phyloP scores from a whole-genome alignment of 2,329 filamentous ascomycete genomes.

The Fonsecaea multimorphosa region DNA sequence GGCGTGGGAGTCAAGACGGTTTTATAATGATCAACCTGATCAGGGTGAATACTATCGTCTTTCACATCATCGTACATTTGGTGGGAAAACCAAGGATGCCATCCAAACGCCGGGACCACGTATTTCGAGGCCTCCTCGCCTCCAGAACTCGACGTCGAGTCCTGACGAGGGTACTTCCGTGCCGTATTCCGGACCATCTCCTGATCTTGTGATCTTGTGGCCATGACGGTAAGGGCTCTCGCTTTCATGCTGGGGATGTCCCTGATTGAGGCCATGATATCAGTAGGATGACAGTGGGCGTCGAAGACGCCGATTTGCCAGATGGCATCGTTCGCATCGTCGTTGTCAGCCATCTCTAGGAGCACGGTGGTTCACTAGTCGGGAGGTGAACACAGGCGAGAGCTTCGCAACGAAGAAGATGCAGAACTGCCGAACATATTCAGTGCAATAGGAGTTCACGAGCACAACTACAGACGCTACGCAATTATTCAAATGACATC shows the following conservation, averaged over 20 bases:
- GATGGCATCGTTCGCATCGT: conserved; percentile 24
- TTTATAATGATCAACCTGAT: conserved; percentile 59
- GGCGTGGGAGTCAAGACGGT: conserved; percentile 57
- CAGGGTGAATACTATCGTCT: conserved; percentile 31
- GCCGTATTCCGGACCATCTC: conserved; percentile 61
- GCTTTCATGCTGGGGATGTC: conserved; percentile 64
- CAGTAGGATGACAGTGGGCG: conserved; percentile 71
- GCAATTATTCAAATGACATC: background rate
- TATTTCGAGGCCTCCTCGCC: conserved; percentile 45
- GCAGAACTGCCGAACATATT: background rate
- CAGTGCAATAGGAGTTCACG: background rate
- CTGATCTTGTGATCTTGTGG: conserved; percentile 67
- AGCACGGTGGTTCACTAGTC: background rate
- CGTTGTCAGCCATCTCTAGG: background rate
- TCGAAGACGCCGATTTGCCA: conserved; percentile 69
- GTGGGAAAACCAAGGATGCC: conserved; percentile 73
- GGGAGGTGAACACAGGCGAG: background rate
- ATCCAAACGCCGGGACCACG: conserved; percentile 68
- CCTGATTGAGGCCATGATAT: conserved; percentile 64
- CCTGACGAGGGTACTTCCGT: conserved; percentile 35
- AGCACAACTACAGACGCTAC: background rate
- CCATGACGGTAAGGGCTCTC: conserved; percentile 66
- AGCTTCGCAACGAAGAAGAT: background rate
- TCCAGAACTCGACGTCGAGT: conserved; percentile 16
- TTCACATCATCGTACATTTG: conserved; percentile 59